Conservation (phyloP, 768 basidiomycete genomes). For the Thelephora ganbajun region DNA sequence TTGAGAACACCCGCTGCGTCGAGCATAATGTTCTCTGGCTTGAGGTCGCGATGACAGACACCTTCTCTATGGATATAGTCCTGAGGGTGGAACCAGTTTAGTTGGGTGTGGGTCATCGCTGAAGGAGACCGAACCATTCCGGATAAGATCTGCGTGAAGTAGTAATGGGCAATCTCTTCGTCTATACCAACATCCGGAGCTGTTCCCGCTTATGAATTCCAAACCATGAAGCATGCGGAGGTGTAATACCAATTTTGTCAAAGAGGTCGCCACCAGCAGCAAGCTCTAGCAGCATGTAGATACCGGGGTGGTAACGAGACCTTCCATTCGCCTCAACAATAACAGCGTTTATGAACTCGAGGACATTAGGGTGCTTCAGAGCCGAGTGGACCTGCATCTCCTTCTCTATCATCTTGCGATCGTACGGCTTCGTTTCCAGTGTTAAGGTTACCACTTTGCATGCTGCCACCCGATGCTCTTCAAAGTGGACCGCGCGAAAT, state of each 20-base stretch:
- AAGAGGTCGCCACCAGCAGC: constrained; percentile 93
- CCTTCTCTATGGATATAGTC: constrained; percentile 78
- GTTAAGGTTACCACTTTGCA: constrained; percentile 74
- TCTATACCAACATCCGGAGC: constrained; percentile 83
- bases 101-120: not conserved
- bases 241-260: constrained; percentile 80
- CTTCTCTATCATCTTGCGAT: constrained; percentile 75
- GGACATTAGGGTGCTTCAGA: constrained; percentile 65
- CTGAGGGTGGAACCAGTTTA: constrained; percentile 22
- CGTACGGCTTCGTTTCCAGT: constrained; percentile 43
- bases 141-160: constrained; percentile 72
- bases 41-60: constrained; percentile 91
- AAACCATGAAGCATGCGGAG: not conserved
- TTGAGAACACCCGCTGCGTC: constrained; percentile 77
- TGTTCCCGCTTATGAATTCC: constrained; percentile 17
- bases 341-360: constrained; percentile 72
- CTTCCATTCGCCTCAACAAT: constrained; percentile 43
- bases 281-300: constrained; percentile 88
- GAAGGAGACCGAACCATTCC: constrained; percentile 51
- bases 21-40: constrained; percentile 90
- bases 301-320: constrained; percentile 50
- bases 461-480: constrained; percentile 58
- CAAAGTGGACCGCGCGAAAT: constrained; percentile 64
- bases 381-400: constrained; percentile 84
- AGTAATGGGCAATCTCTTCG: constrained; percentile 80